Conservation (phyloP, 805 yeast species). For the Candida loeiensis region DNA sequence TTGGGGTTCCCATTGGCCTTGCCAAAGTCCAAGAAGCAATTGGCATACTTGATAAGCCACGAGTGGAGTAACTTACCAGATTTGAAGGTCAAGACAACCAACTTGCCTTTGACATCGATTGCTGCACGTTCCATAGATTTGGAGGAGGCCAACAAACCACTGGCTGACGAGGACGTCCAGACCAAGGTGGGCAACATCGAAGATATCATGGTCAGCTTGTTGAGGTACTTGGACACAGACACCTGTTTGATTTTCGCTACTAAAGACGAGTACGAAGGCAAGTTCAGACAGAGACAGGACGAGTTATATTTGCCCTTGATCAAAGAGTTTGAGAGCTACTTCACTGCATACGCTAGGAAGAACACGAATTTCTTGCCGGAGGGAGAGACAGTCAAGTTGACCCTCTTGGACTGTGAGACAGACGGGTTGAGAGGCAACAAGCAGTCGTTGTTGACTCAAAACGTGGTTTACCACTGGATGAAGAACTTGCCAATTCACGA, state of each 20-base stretch:
- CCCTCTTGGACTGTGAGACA: conserved; percentile 72
- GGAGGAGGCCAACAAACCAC: conserved; percentile 30
- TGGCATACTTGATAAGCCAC: conserved; percentile 74
- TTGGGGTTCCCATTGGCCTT: conserved; percentile 66
- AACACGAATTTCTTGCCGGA: conserved; percentile 23
- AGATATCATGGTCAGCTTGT: conserved; percentile 54
- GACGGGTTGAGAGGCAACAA: conserved; percentile 79
- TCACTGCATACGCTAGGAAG: conserved; percentile 39
- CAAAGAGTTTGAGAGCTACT: conserved; percentile 56
- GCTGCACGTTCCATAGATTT: conserved; percentile 86
- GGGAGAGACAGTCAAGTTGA: conserved; percentile 38
- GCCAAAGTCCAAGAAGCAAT: conserved; percentile 52
- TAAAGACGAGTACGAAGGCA: conserved; percentile 74
- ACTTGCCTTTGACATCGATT: conserved; percentile 83
- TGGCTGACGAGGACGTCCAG: conserved; percentile 39
- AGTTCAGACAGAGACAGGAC: conserved; percentile 74
- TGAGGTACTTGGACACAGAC: conserved; percentile 91
- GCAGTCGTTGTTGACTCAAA: conserved; percentile 59
- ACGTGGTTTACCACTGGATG: conserved; percentile 64
- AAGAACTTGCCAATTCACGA: conserved; percentile 65
- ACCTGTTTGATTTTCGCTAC: conserved; percentile 88
- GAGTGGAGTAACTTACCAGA: conserved; percentile 83
- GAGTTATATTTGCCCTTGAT: conserved; percentile 74
- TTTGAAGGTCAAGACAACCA: conserved; percentile 64
- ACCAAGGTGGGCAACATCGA: conserved; percentile 63